Evolutionary conservation across 1,284 basidiomycete species (phyloP).

Genomic region (Ustilago nuda): DNA sequence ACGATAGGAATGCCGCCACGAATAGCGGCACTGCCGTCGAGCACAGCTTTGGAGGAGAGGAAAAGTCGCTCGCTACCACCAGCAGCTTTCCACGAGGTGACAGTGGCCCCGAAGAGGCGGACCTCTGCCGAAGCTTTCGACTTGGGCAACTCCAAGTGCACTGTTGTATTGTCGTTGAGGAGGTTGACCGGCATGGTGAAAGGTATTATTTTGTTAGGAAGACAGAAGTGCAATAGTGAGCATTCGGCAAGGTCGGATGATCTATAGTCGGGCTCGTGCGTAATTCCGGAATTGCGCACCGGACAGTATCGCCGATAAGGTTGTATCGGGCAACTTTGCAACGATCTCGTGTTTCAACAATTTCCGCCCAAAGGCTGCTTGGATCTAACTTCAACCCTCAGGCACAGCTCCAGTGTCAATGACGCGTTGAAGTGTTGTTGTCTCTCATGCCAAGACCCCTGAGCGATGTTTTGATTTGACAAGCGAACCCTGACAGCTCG

Average conservation of each 20-base stretch:
- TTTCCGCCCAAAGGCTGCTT: not conserved
- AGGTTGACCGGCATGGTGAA: slow-evolving; percentile 32
- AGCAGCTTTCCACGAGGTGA: slow-evolving; percentile 59
- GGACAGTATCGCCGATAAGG: slow-evolving; percentile 4
- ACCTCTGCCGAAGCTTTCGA: slow-evolving; percentile 51
- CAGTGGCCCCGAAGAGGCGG: slow-evolving; percentile 59
- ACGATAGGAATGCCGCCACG: slow-evolving; percentile 64
- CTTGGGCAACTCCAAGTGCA: slow-evolving; percentile 43
- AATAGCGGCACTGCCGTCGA: slow-evolving; percentile 55
- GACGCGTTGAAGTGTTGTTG: not conserved
- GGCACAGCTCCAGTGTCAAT: not conserved
- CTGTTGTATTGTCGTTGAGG: slow-evolving; percentile 34
- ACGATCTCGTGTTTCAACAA: not conserved
- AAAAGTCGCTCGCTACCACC: slow-evolving; percentile 57
- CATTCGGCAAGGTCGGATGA: slow-evolving; percentile 6
- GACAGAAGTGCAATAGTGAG: not conserved
- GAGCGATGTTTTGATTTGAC: slow-evolving; percentile 20
- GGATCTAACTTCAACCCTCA: slow-evolving; percentile 9
- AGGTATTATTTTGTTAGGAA: not conserved
- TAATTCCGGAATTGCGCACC: not conserved
- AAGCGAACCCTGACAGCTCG: slow-evolving; percentile 41
- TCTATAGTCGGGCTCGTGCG: not conserved
- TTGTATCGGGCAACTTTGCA: not conserved
- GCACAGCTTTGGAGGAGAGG: slow-evolving; percentile 50
- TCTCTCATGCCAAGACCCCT: slow-evolving; percentile 24